These are phyloP conservation scores for Amaranthus palmeri DNA, from an alignment of 148 eudicot species.

Conservation along the genomic window DNA sequence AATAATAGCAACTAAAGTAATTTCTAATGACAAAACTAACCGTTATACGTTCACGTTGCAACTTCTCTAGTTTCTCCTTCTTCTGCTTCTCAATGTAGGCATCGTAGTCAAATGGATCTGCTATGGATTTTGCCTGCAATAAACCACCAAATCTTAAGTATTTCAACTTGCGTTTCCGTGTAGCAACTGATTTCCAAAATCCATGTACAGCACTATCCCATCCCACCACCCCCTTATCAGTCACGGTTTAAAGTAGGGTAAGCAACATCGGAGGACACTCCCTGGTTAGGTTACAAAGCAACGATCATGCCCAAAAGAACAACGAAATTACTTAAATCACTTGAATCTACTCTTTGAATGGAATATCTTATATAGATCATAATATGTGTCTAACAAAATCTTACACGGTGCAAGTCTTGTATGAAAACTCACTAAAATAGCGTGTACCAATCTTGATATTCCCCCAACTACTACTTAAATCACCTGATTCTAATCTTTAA, in stretches of 20 bases:
- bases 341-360: neutral
- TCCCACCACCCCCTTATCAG: neutral
- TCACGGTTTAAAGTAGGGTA: neutral
- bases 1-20: too few relatives aligned
- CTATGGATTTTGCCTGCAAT: slow-evolving; percentile 69
- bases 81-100: slow-evolving; percentile 56
- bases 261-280: neutral
- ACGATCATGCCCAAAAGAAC: neutral
- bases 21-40: slow-evolving; percentile 36
- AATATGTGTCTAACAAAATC: too few relatives aligned
- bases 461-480: too few relatives aligned
- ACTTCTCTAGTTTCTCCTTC: slow-evolving; percentile 52
- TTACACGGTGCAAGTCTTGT: too few relatives aligned
- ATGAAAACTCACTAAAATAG: too few relatives aligned
- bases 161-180: slow-evolving; percentile 2
- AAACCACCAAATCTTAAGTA: neutral
- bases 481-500: too few relatives aligned
- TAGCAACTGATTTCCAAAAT: neutral
- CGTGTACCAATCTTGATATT: too few relatives aligned
- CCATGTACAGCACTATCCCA: neutral
- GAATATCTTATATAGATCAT: too few relatives aligned
- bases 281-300: neutral
- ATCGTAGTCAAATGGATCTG: slow-evolving; percentile 75
- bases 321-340: neutral
- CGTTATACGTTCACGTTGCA: slow-evolving; percentile 57